Conservation (phyloP, 805 yeast genomes). For the Monosporozyma solicola region DNA sequence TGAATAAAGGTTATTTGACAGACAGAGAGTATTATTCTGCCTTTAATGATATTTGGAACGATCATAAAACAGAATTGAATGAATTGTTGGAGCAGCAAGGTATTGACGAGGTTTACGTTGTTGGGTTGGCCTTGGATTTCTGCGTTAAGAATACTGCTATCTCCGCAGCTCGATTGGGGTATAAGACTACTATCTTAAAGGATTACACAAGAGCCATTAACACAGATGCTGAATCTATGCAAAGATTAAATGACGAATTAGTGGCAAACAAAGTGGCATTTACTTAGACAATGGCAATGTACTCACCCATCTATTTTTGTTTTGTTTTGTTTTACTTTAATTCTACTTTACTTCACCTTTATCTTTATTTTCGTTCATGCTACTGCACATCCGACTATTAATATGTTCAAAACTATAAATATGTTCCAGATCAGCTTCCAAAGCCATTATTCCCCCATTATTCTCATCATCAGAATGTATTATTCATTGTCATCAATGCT, state of each 20-base stretch:
- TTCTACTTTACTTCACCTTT: too few relatives aligned
- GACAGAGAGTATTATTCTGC: conserved; percentile 86
- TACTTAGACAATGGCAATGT: neutral
- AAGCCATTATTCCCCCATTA: too few relatives aligned
- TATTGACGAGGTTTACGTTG: conserved; percentile 57
- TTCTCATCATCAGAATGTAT: too few relatives aligned
- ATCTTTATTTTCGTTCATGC: too few relatives aligned
- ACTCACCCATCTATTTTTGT: neutral
- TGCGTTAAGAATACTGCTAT: conserved; percentile 75
- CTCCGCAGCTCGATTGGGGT: conserved; percentile 58
- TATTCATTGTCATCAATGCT: too few relatives aligned
- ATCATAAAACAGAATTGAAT: conserved; percentile 59
- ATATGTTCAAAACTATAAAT: too few relatives aligned
- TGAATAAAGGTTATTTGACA: conserved; percentile 60
- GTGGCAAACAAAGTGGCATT: conserved; percentile 11
- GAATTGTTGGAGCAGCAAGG: conserved; percentile 35
- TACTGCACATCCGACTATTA: too few relatives aligned
- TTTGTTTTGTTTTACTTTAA: neutral
- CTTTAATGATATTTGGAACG: conserved; percentile 69
- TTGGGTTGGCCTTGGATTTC: conserved; percentile 80
- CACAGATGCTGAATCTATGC: conserved; percentile 30
- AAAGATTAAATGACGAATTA: conserved; percentile 14
- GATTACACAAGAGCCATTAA: conserved; percentile 50
- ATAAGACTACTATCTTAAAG: conserved; percentile 49
- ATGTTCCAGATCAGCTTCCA: too few relatives aligned